These are phyloP conservation scores for Limonium bicolor DNA, from an alignment of 148 eudicot species.

Conservation along the genomic window DNA sequence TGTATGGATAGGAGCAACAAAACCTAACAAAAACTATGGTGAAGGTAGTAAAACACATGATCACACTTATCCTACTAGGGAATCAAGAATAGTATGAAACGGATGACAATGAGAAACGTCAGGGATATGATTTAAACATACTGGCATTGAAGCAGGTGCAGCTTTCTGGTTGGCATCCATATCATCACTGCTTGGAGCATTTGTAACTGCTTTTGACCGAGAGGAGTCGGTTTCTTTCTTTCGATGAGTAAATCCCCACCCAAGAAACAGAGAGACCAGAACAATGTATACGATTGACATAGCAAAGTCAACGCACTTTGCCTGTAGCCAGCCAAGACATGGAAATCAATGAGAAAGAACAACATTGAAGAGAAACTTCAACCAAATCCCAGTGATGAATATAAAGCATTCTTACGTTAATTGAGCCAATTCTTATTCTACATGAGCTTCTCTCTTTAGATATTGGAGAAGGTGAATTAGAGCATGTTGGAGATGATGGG, in stretches of 20 bases:
- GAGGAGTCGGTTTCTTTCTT: conserved; percentile 41
- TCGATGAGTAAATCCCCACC: conserved; percentile 72
- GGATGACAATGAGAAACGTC: not conserved
- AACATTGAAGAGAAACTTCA: not conserved
- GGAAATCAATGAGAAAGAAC: not conserved
- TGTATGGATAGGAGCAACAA: too few relatives aligned
- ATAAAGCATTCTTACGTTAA: conserved; percentile 38
- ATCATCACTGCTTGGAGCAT: conserved; percentile 29
- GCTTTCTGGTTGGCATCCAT: conserved; percentile 38
- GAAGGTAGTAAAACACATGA: too few relatives aligned
- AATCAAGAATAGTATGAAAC: too few relatives aligned
- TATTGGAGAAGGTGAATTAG: conserved; percentile 53
- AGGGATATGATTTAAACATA: conserved; percentile 13
- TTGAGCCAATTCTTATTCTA: conserved; percentile 70
- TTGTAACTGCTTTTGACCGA: conserved; percentile 50
- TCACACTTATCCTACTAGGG: too few relatives aligned
- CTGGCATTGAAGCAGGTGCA: conserved; percentile 70
- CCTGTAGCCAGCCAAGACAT: conserved; percentile 37
- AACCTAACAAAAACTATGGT: too few relatives aligned
- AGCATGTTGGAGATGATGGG: conserved; percentile 59
- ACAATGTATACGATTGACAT: conserved; percentile 53
- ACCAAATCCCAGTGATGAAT: too few relatives aligned
- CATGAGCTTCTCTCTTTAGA: conserved; percentile 43
- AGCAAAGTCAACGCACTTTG: conserved; percentile 81
- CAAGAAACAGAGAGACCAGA: conserved; percentile 56